Conservation (phyloP, 352 stramenopile genomes). For the Globisporangium perplexum region DNA sequence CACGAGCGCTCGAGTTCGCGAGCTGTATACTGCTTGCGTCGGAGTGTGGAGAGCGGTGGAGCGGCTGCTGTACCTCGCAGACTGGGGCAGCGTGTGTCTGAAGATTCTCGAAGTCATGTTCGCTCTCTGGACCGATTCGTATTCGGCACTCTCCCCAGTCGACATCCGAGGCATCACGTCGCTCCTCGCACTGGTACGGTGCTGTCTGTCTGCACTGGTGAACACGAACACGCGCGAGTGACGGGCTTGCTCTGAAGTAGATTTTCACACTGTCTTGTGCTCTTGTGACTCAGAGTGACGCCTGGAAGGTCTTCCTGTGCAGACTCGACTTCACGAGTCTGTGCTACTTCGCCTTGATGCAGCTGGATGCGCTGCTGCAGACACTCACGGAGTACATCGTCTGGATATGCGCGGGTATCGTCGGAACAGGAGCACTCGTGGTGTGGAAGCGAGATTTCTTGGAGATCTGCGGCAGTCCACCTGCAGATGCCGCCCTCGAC, state of each 20-base stretch:
- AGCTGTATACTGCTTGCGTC: neutral
- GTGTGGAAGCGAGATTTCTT: conserved; percentile 38
- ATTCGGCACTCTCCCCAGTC: conserved; percentile 39
- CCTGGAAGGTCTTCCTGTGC: conserved; percentile 40
- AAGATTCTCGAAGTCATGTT: conserved; percentile 26
- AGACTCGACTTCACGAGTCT: conserved; percentile 35
- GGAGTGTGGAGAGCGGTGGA: neutral
- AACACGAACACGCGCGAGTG: neutral
- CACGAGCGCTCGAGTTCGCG: neutral
- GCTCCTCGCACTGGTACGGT: conserved; percentile 28
- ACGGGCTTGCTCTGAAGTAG: neutral
- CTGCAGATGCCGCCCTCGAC: neutral
- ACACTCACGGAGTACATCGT: conserved; percentile 33
- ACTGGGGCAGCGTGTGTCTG: conserved; percentile 27
- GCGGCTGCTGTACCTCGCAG: neutral
- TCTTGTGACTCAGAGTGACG: conserved; percentile 2
- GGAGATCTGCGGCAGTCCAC: conserved; percentile 1
- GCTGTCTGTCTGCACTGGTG: neutral
- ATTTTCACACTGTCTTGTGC: neutral
- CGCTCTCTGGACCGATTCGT: conserved; percentile 54
- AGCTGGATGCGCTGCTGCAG: conserved; percentile 26
- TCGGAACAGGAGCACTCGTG: conserved; percentile 29
- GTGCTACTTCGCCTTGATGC: conserved; percentile 30
- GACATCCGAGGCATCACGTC: conserved; percentile 50
- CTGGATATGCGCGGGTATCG: conserved; percentile 22